phyloP scores from a whole-genome alignment of 2,329 filamentous ascomycete genomes.

The Fusarium sp. region DNA sequence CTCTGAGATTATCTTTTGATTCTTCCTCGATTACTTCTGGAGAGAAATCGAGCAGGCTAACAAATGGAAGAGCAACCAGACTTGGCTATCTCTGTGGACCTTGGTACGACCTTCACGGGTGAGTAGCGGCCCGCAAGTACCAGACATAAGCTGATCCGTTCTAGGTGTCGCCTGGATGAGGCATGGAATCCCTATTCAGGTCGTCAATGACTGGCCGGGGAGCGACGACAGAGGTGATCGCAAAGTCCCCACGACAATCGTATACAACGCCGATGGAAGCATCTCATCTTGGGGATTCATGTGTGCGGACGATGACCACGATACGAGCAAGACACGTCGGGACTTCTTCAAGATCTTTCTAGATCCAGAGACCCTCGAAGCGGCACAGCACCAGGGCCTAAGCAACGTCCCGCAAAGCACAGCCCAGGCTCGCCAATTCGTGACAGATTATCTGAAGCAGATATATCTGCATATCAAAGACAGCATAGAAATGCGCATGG shows the following conservation, averaged over 20 bases:
- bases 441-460: conserved; percentile 58
- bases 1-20: neutral
- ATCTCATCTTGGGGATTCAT: conserved; percentile 64
- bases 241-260: conserved; percentile 62
- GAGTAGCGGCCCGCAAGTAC: neutral
- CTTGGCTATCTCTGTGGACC: conserved; percentile 54
- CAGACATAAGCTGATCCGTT: neutral
- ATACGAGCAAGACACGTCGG: conserved; percentile 46
- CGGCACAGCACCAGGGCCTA: conserved; percentile 55
- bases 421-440: conserved; percentile 56
- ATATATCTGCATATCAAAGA: conserved; percentile 61
- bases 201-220: conserved; percentile 64
- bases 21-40: neutral
- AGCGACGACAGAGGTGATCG: conserved; percentile 61
- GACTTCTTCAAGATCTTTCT: conserved; percentile 68
- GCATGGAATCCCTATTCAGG: conserved; percentile 53
- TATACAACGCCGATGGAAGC: conserved; percentile 54
- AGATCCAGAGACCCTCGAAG: conserved; percentile 55
- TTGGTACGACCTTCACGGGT: conserved; percentile 59
- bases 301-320: conserved; percentile 56
- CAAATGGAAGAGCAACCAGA: conserved; percentile 45
- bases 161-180: conserved; percentile 52
- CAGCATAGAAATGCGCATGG: conserved; percentile 53
- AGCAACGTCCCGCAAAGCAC: conserved; percentile 53
- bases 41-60: neutral